These are phyloP conservation scores for Aspergillus heteromorphus DNA, from an alignment of 495 filamentous ascomycete species.

Conservation along the genomic window DNA sequence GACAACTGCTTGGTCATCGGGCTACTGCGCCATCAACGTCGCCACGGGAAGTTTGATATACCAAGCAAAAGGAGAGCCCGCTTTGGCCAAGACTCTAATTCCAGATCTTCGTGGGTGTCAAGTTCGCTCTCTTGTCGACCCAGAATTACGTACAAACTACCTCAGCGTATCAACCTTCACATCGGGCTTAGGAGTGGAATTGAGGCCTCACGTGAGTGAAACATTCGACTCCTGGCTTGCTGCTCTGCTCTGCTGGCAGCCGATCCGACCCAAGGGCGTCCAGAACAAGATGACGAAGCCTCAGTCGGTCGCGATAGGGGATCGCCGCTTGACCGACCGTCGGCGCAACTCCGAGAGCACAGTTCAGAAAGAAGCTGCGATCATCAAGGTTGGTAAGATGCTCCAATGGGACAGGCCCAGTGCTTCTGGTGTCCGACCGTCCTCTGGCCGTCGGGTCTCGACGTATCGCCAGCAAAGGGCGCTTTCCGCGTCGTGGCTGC, in stretches of 20 bases:
- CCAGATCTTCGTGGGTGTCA: constrained; percentile 83
- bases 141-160: constrained; percentile 62
- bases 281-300: constrained; percentile 69
- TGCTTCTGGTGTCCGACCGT: constrained; percentile 36
- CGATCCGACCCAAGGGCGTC: constrained; percentile 69
- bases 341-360: constrained; percentile 59
- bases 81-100: constrained; percentile 56
- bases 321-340: constrained; percentile 46
- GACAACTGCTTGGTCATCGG: constrained; percentile 48
- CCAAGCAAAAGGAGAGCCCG: constrained; percentile 52
- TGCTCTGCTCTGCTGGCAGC: constrained; percentile 90
- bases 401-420: constrained; percentile 72
- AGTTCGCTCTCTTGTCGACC: constrained; percentile 61
- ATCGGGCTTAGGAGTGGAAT: constrained; percentile 61
- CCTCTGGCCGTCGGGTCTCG: constrained; percentile 38
- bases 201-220: constrained; percentile 66
- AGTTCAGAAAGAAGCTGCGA: constrained; percentile 68
- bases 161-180: constrained; percentile 73
- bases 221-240: constrained; percentile 91
- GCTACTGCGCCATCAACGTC: constrained; percentile 54
- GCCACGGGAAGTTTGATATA: constrained; percentile 52
- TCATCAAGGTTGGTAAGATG: constrained; percentile 97
- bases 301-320: constrained; percentile 47
- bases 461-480: constrained; percentile 53
- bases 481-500: constrained; percentile 65